Conservation (phyloP, 768 basidiomycete species). For the Lactarius quietus region DNA sequence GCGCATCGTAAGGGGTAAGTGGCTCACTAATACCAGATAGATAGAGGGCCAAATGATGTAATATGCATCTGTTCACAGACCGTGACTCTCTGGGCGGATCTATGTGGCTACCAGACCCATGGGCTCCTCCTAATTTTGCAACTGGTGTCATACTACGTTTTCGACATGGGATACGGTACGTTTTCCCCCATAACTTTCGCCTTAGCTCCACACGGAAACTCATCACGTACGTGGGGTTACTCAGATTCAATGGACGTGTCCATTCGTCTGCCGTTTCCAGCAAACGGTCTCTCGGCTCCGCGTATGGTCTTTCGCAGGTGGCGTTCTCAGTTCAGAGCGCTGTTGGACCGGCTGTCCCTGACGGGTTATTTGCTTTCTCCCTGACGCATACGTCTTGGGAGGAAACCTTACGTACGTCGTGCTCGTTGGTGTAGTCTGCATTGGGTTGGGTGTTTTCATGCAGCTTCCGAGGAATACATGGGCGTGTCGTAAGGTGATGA, state of each 20-base stretch:
- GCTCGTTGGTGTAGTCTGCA: background rate
- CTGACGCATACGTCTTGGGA: slow-evolving; percentile 24
- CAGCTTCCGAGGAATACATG: slow-evolving; percentile 2
- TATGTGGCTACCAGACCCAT: too few relatives aligned
- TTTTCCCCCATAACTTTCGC: background rate
- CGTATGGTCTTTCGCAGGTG: slow-evolving; percentile 51
- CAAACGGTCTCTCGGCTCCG: slow-evolving; percentile 58
- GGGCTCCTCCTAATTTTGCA: too few relatives aligned
- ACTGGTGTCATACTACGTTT: background rate
- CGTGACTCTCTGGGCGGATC: too few relatives aligned
- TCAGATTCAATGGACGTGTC: slow-evolving; percentile 66
- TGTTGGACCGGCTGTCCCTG: slow-evolving; percentile 57
- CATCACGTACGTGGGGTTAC: slow-evolving; percentile 19
- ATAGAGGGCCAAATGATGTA: background rate
- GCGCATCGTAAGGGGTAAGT: background rate
- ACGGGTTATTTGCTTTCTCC: too few relatives aligned
- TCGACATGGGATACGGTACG: background rate
- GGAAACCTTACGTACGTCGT: background rate
- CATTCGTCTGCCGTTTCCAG: slow-evolving; percentile 63
- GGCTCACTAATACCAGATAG: background rate
- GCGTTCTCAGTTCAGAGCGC: slow-evolving; percentile 37
- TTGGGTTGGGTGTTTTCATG: background rate
- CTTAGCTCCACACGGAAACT: background rate
- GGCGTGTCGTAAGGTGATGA: background rate
- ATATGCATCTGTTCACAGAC: too few relatives aligned